Evolutionary conservation across 176 grass and related monocot species (phyloP).

Genomic region (Poa pratensis): DNA sequence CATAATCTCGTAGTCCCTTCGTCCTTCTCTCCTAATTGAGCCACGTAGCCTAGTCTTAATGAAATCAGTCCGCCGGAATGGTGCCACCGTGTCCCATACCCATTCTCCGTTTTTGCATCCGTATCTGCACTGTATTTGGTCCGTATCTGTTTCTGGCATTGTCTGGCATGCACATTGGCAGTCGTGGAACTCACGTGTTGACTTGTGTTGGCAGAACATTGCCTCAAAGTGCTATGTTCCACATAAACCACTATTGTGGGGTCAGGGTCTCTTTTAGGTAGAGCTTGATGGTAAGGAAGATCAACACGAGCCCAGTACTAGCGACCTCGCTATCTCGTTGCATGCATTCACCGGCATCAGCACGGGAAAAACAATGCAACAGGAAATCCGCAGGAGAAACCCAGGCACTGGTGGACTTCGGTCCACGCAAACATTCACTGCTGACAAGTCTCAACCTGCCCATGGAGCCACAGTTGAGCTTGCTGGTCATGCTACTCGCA

Average conservation of each 20-base stretch:
- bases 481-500: constrained; percentile 17
- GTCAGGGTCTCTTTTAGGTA: neutral
- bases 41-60: no score
- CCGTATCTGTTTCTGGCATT: no score
- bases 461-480: neutral
- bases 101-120: no score
- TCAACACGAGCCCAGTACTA: constrained; percentile 6
- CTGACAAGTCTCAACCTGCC: neutral
- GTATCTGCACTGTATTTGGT: no score
- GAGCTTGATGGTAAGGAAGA: constrained; percentile 11
- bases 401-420: neutral
- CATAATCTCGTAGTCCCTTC: no score
- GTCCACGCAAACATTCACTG: neutral
- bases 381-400: neutral
- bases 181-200: no score
- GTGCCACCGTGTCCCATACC: no score
- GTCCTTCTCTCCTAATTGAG: no score
- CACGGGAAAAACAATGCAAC: neutral
- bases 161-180: no score
- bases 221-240: neutral
- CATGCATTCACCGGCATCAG: constrained; percentile 2
- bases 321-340: neutral
- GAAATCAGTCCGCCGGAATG: no score
- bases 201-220: no score
- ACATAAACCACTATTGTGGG: neutral